Conservation (phyloP, 83 land plant genomes). For the Larix sibirica region DNA sequence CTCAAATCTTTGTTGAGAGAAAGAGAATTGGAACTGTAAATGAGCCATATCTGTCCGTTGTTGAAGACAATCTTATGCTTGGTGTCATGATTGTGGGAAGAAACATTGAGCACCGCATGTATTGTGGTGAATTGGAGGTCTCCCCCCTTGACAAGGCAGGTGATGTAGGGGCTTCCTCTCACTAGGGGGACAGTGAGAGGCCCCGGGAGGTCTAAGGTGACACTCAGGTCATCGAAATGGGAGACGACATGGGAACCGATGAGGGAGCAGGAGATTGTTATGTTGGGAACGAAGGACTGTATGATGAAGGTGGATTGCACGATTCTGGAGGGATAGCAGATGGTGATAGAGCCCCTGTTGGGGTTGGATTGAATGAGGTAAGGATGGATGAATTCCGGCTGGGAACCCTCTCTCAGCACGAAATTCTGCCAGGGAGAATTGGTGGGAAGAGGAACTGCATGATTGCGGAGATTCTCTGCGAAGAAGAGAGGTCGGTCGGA, state of each 20-base stretch:
- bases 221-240: constrained; percentile 42
- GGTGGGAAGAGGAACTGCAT: constrained; percentile 66
- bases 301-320: constrained; percentile 20
- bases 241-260: constrained; percentile 18
- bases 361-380: constrained; percentile 48
- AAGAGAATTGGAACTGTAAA: constrained; percentile 22
- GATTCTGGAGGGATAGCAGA: constrained; percentile 26
- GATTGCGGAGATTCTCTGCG: no score
- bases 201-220: constrained; percentile 26
- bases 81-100: no score
- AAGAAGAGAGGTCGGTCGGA: no score
- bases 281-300: constrained; percentile 28
- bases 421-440: constrained; percentile 84
- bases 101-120: constrained; percentile 21
- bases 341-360: constrained; percentile 14
- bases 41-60: constrained; percentile 72
- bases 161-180: constrained; percentile 43
- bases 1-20: not conserved
- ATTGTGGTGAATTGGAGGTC: constrained; percentile 24
- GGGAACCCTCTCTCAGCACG: constrained; percentile 63
- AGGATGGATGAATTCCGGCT: constrained; percentile 82
- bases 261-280: not conserved
- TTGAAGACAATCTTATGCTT: no score
- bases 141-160: constrained; percentile 21
- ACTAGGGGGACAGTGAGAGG: constrained; percentile 33